Conservation (phyloP, 371 early-diverging fungal species). For the Mortierella sp. region DNA sequence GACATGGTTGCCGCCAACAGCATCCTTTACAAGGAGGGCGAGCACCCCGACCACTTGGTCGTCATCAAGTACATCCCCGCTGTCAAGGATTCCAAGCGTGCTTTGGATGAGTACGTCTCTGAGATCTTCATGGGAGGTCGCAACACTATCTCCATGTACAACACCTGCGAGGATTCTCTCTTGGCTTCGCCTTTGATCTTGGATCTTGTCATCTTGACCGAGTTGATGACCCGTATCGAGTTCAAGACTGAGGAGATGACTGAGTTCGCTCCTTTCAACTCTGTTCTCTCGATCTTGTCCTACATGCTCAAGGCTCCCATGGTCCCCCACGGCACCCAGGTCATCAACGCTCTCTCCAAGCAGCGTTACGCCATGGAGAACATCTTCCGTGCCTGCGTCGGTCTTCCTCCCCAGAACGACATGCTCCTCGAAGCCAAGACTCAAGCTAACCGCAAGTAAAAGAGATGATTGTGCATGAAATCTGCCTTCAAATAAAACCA, state of each 20-base stretch:
- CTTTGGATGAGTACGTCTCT: conserved; percentile 96
- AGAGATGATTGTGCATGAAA: background rate
- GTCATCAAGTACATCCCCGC: conserved; percentile 98
- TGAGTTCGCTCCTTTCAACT: conserved; percentile 88
- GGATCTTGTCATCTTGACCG: conserved; percentile 93
- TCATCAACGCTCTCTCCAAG: conserved; percentile 94
- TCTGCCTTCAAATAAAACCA: background rate
- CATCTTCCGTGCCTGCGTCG: conserved; percentile 95
- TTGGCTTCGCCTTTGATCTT: conserved; percentile 97
- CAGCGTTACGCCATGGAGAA: conserved; percentile 97
- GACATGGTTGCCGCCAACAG: conserved; percentile 97
- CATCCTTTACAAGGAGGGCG: conserved; percentile 86
- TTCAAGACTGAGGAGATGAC: conserved; percentile 79
- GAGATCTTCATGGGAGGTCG: conserved; percentile 99
- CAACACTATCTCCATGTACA: conserved; percentile 96
- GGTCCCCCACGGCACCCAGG: conserved; percentile 92
- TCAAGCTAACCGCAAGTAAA: conserved; percentile 56
- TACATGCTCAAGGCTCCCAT: conserved; percentile 95
- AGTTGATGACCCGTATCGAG: conserved; percentile 95
- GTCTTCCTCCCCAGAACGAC: conserved; percentile 90
- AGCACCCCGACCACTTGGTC: conserved; percentile 96
- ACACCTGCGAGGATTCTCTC: conserved; percentile 98
- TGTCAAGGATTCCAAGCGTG: conserved; percentile 97
- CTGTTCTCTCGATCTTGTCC: conserved; percentile 90
- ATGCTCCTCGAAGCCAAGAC: conserved; percentile 91